These are phyloP conservation scores for Malassezia globosa DNA, from an alignment of 1,284 basidiomycete genomes.

Conservation along the genomic window DNA sequence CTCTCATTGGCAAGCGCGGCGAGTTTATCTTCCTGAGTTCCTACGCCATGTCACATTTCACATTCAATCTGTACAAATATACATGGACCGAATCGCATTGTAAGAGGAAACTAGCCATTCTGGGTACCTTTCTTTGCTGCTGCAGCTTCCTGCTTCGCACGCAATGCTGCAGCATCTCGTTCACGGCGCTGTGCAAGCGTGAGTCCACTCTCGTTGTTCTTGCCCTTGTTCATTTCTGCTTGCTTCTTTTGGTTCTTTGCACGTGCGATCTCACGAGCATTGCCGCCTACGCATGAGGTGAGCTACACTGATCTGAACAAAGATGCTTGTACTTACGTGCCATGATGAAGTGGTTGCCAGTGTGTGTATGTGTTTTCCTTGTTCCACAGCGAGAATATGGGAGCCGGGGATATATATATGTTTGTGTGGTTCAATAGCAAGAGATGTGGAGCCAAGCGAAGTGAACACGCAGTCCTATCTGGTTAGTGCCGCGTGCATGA, in stretches of 20 bases:
- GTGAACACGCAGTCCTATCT: too few relatives aligned
- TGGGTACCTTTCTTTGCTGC: constrained; percentile 10
- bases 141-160: constrained; percentile 32
- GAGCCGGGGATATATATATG: too few relatives aligned
- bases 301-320: constrained; percentile 7
- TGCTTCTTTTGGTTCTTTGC: constrained; percentile 45
- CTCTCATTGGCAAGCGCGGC: not conserved
- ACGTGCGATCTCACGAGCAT: constrained; percentile 42
- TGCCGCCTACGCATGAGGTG: too few relatives aligned
- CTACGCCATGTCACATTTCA: not conserved
- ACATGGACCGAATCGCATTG: constrained; percentile 11
- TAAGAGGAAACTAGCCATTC: constrained; percentile 1
- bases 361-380: not conserved
- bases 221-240: constrained; percentile 34
- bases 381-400: too few relatives aligned
- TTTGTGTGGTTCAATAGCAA: too few relatives aligned
- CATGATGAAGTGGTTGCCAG: constrained; percentile 2
- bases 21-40: not conserved
- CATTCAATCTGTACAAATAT: not conserved
- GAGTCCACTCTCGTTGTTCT: constrained; percentile 25
- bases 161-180: constrained; percentile 34
- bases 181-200: constrained; percentile 34
- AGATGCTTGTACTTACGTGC: constrained; percentile 8
- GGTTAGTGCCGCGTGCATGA: not conserved
- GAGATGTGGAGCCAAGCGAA: too few relatives aligned